A percentile compares a stretch with the other conserved stretches of the same genome.
Conservation (phyloP, 129 eudicot genomes). For the Pseudognaphalium luteoalbum region DNA sequence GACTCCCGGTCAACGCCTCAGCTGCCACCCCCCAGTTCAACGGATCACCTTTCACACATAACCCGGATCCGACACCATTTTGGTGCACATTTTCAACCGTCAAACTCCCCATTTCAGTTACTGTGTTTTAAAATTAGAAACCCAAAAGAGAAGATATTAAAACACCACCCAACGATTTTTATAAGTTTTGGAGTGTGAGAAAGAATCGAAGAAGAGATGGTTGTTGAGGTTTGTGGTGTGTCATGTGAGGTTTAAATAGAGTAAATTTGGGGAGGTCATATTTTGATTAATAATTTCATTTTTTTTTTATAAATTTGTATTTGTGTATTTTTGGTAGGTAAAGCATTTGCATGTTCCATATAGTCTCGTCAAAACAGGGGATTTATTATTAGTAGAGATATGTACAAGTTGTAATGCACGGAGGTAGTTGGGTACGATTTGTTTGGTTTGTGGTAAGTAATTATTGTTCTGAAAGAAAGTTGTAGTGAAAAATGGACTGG, state of each 20-base stretch:
- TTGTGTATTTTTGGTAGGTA: constrained; percentile 24
- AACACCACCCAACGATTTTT: not conserved
- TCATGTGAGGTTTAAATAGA: constrained; percentile 30
- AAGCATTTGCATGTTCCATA: constrained; percentile 12
- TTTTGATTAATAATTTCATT: not conserved
- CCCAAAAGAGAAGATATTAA: not conserved
- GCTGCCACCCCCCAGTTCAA: constrained; percentile 79
- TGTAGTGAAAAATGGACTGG: constrained; percentile 19
- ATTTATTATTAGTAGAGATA: not conserved
- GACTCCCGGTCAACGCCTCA: constrained; percentile 67
- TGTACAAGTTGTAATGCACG: constrained; percentile 5
- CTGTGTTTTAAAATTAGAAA: not conserved
- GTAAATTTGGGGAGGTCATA: not conserved
- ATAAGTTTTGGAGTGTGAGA: not conserved
- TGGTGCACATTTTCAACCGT: constrained; percentile 32
- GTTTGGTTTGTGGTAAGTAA: not conserved
- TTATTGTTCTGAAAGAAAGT: constrained; percentile 9
- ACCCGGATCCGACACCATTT: constrained; percentile 22
- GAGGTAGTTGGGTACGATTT: not conserved
- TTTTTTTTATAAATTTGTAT: not conserved
- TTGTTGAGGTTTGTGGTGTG: not conserved
- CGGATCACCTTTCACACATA: constrained; percentile 59
- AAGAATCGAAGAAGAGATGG: not conserved
- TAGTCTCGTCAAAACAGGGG: not conserved
- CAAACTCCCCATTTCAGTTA: constrained; percentile 33